Percentiles rank a stretch among this genome's conserved stretches.
Evolutionary conservation across 108 stramenopile species (phyloP).

Genomic region (Licmophora abbreviata): DNA sequence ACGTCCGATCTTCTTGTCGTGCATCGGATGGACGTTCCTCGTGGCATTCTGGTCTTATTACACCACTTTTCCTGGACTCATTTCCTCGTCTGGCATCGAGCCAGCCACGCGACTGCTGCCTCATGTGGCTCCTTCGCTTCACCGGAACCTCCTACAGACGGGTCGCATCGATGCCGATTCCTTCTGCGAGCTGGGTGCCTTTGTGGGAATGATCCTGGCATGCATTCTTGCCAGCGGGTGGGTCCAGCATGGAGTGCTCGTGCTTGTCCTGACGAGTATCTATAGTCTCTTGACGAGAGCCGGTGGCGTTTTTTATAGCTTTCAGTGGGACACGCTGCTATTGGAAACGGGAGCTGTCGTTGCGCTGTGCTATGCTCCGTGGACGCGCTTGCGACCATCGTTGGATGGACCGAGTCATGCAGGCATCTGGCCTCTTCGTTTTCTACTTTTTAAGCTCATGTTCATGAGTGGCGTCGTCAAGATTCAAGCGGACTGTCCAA

Average conservation of each 20-base stretch:
- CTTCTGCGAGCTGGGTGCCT: slow-evolving; percentile 21
- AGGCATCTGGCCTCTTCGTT: slow-evolving; percentile 35
- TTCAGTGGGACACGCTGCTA: slow-evolving; percentile 81
- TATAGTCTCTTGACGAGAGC: slow-evolving; percentile 22
- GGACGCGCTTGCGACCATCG: slow-evolving; percentile 6
- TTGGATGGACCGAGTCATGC: neutral
- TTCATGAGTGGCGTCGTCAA: slow-evolving; percentile 73
- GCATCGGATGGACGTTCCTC: slow-evolving; percentile 16
- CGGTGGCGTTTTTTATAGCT: slow-evolving; percentile 48
- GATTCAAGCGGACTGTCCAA: slow-evolving; percentile 56
- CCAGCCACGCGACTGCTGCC: slow-evolving; percentile 18
- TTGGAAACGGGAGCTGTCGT: slow-evolving; percentile 46
- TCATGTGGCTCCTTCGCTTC: slow-evolving; percentile 10
- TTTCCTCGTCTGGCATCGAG: slow-evolving; percentile 33
- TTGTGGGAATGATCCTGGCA: slow-evolving; percentile 27
- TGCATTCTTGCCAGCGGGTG: slow-evolving; percentile 19
- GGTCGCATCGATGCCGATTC: slow-evolving; percentile 16
- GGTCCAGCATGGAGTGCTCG: slow-evolving; percentile 25
- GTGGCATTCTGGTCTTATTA: slow-evolving; percentile 44
- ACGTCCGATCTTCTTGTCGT: neutral
- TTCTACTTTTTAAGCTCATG: slow-evolving; percentile 67
- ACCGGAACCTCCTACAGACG: slow-evolving; percentile 1
- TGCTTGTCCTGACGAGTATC: slow-evolving; percentile 18
- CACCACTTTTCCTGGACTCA: slow-evolving; percentile 41
- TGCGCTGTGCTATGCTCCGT: slow-evolving; percentile 36